Conservation (phyloP, 2,329 filamentous ascomycete genomes). For the Cladosporium oxysporum region DNA sequence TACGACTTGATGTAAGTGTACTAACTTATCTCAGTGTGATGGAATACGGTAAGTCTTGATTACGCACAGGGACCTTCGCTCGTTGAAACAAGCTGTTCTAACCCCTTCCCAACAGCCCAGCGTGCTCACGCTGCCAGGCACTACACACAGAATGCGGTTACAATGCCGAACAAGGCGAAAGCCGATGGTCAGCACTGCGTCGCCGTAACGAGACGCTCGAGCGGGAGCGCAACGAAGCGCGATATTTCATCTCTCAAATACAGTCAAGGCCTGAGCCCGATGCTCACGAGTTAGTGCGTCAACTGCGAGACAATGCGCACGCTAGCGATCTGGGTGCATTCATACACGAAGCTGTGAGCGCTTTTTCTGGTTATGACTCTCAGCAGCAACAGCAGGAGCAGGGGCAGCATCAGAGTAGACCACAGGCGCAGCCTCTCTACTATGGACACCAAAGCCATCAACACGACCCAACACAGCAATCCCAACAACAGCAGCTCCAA, state of each 20-base stretch:
- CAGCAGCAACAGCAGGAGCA: background rate
- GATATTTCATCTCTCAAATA: slow-evolving; percentile 32
- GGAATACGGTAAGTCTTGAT: slow-evolving; percentile 27
- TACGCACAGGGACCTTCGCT: background rate
- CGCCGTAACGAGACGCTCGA: slow-evolving; percentile 36
- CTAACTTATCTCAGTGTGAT: slow-evolving; percentile 29
- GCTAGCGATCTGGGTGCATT: slow-evolving; percentile 23
- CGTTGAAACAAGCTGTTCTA: background rate
- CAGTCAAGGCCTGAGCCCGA: slow-evolving; percentile 33
- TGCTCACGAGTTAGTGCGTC: slow-evolving; percentile 34
- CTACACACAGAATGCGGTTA: slow-evolving; percentile 36
- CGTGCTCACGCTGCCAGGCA: slow-evolving; percentile 34
- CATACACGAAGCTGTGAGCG: slow-evolving; percentile 2
- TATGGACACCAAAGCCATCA: background rate
- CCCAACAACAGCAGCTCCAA: background rate
- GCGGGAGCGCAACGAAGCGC: slow-evolving; percentile 33
- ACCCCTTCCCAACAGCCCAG: slow-evolving; percentile 26
- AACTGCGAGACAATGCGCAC: slow-evolving; percentile 29
- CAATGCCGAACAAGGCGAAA: slow-evolving; percentile 38
- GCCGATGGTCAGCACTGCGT: slow-evolving; percentile 36
- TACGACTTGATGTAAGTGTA: background rate
- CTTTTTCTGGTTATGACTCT: background rate
- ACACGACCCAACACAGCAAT: background rate
- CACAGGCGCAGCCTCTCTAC: background rate
- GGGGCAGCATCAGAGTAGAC: background rate